Evolutionary conservation across 495 filamentous ascomycete genomes (phyloP).

Genomic region (Evernia prunastri): DNA sequence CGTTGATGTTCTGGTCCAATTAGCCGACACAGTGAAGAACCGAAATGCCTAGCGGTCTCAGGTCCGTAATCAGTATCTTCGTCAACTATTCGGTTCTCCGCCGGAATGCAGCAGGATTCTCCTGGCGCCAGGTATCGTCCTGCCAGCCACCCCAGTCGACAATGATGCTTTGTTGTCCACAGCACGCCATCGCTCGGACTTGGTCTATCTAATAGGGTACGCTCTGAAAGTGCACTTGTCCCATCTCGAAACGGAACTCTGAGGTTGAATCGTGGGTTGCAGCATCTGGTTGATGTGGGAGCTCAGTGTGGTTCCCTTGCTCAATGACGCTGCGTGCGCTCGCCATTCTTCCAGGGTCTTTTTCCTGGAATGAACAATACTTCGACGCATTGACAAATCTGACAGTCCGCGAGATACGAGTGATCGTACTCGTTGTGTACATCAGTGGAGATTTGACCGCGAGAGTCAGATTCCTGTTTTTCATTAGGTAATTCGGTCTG

Average conservation of each 20-base stretch:
- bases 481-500: too few species aligned
- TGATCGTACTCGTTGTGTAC: too few species aligned
- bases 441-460: too few species aligned
- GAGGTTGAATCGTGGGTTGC: too few species aligned
- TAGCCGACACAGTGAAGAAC: constrained; percentile 27
- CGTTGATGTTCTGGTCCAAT: constrained; percentile 8
- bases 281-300: not conserved
- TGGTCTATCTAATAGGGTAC: constrained; percentile 18
- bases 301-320: not conserved
- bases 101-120: constrained; percentile 19
- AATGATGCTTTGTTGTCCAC: constrained; percentile 16
- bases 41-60: constrained; percentile 10
- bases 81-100: constrained; percentile 17
- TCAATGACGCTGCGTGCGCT: constrained; percentile 5
- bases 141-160: constrained; percentile 23
- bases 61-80: constrained; percentile 23
- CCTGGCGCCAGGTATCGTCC: constrained; percentile 22
- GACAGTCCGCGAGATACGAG: too few species aligned
- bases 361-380: constrained; percentile 10
- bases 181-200: constrained; percentile 15
- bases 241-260: constrained; percentile 10
- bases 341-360: constrained; percentile 12
- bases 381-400: too few species aligned
- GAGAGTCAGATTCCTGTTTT: too few species aligned
- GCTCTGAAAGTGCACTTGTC: constrained; percentile 4